A percentile compares a stretch with the other conserved stretches of the same genome.
These are phyloP conservation scores for Boletus sensibilis DNA, from an alignment of 768 basidiomycete genomes.

Conservation along the genomic window DNA sequence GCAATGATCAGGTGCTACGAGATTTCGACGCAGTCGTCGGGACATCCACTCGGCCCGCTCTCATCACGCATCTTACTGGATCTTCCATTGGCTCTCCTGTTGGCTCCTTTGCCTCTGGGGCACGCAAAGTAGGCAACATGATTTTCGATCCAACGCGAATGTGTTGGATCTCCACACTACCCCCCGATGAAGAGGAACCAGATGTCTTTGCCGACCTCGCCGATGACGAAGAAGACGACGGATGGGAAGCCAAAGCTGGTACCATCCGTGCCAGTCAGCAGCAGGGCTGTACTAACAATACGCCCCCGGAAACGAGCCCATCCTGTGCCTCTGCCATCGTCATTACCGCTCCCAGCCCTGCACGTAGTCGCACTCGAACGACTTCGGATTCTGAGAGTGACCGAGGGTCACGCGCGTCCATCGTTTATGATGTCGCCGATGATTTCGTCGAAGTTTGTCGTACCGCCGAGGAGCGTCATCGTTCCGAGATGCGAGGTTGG, in stretches of 20 bases:
- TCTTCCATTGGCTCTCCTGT: conserved; percentile 82
- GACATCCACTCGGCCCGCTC: conserved; percentile 86
- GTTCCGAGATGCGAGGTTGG: conserved; percentile 85
- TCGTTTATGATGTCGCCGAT: conserved; percentile 77
- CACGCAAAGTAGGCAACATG: conserved; percentile 96
- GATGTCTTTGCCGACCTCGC: conserved; percentile 94
- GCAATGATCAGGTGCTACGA: conserved; percentile 87
- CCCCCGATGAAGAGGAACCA: conserved; percentile 89
- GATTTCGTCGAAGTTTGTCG: conserved; percentile 70
- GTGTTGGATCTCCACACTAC: conserved; percentile 90
- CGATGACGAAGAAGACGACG: conserved; percentile 81
- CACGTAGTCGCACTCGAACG: conserved; percentile 60
- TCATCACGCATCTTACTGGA: conserved; percentile 91
- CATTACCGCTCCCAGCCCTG: conserved; percentile 54
- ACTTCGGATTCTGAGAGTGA: conserved; percentile 72
- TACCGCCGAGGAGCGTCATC: conserved; percentile 79
- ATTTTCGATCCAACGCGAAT: conserved; percentile 91
- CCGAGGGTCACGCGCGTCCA: conserved; percentile 75
- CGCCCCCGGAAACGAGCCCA: conserved; percentile 27
- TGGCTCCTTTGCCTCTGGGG: conserved; percentile 70
- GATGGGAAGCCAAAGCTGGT: conserved; percentile 70
- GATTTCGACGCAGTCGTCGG: conserved; percentile 84
- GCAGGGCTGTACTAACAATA: conserved; percentile 33
- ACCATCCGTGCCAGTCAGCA: conserved; percentile 72
- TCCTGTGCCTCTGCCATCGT: conserved; percentile 27